Percentiles rank a stretch among this genome's conserved stretches.
These are phyloP conservation scores for Arabis alpina DNA, from an alignment of 345 rosid species.

Conservation along the genomic window DNA sequence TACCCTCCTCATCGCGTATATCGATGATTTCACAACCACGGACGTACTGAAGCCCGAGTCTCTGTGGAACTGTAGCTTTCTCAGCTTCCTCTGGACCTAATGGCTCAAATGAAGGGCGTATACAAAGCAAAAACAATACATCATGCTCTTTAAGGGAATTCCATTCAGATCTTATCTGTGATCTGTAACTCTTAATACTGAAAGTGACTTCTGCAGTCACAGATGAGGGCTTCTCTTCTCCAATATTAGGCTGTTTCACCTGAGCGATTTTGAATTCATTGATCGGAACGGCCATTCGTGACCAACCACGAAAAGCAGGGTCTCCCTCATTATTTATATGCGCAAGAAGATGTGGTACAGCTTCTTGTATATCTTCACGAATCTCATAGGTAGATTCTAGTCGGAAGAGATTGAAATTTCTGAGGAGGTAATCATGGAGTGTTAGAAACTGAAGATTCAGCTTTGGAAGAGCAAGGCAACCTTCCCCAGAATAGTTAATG, in stretches of 20 bases:
- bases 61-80: conserved; percentile 88
- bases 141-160: conserved; percentile 97
- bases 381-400: conserved; percentile 99
- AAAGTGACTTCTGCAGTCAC: conserved; percentile 84
- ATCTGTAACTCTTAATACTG: conserved; percentile 86
- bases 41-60: conserved; percentile 92
- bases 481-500: conserved; percentile 98
- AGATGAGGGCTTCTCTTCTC: conserved; percentile 96
- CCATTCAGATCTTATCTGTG: conserved; percentile 95
- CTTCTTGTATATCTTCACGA: conserved; percentile 99
- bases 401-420: conserved; percentile 98
- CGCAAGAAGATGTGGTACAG: conserved; percentile 93
- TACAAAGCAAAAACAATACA: conserved; percentile 87
- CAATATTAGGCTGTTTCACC: conserved; percentile 95
- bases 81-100: conserved; percentile 93
- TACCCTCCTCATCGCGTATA: conserved; percentile 90
- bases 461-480: conserved; percentile 98
- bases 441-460: conserved; percentile 95
- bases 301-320: conserved; percentile 98
- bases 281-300: conserved; percentile 96
- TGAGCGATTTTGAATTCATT: conserved; percentile 71
- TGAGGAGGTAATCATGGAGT: conserved; percentile 91
- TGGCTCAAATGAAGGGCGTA: conserved; percentile 93
- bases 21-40: conserved; percentile 96
- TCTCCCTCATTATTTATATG: conserved; percentile 88